These are phyloP conservation scores for Pseudonitzschia multiseries DNA, from an alignment of 108 stramenopile species.

Conservation along the genomic window DNA sequence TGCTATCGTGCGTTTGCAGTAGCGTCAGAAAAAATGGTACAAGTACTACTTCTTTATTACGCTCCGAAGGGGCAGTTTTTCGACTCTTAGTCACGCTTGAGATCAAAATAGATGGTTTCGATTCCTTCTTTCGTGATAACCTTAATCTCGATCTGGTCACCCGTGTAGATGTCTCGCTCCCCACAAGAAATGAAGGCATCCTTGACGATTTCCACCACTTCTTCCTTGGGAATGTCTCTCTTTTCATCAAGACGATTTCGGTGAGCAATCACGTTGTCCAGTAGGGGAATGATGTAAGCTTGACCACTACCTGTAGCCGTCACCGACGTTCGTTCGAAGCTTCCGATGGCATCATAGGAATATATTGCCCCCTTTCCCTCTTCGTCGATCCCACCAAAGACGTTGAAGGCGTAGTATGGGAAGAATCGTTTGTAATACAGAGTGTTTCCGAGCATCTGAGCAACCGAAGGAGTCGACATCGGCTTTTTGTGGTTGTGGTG, in stretches of 20 bases:
- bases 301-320: conserved; percentile 90
- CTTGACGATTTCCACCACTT: conserved; percentile 95
- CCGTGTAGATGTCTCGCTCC: conserved; percentile 98
- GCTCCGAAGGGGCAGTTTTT: too few species aligned
- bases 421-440: conserved; percentile 98
- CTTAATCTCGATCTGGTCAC: conserved; percentile 95
- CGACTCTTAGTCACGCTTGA: conserved; percentile 89
- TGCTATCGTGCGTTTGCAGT: too few species aligned
- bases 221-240: conserved; percentile 74
- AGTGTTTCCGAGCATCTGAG: conserved; percentile 94
- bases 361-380: conserved; percentile 96
- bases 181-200: conserved; percentile 95
- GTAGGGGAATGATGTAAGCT: conserved; percentile 84
- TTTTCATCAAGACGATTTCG: conserved; percentile 92
- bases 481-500: conserved; percentile 92
- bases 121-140: conserved; percentile 88
- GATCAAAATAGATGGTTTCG: conserved; percentile 68
- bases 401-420: conserved; percentile 98
- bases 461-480: conserved; percentile 92
- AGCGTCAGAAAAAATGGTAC: too few species aligned
- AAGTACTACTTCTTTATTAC: too few species aligned
- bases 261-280: conserved; percentile 95
- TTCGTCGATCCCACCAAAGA: conserved; percentile 93
- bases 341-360: conserved; percentile 98
- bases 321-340: conserved; percentile 88